Evolutionary conservation across 805 yeast species (phyloP), one percentile per base, ranked within the genome.

Genomic region (Wickerhamiella occidentalis): DNA sequence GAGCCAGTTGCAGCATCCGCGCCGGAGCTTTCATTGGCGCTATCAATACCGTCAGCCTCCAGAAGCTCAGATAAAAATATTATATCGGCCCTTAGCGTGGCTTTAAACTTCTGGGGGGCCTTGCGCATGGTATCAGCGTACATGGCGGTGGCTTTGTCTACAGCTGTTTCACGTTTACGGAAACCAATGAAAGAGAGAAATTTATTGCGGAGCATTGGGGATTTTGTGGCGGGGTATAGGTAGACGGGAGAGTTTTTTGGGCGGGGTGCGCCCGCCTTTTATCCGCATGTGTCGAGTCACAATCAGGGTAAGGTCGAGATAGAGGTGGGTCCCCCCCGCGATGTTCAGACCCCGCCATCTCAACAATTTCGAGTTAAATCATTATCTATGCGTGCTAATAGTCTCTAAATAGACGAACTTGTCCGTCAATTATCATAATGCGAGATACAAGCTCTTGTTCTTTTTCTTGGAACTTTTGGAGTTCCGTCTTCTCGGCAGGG

Each of bases 401-500:
- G 40, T 68, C 70, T 17, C 68, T 51, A 54, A 69, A 68, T 13
- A 69, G 58, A 23, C 69, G 52, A 7, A 68, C 68, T 38, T 66
- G 56, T 12, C 61, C 51, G 46, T 69, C 72, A 21, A 68, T 50
- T 47, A 68, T 40, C 46, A 49, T 45, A 41, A 67, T 52, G 50
- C 61, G 66, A 6, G 55, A 60, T 48, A 65, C 45, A 17, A 68
- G 54, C 40, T 52, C 56, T 40, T 60, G 64, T 55, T 69, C 72
- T 8, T 51, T 48, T n/a, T 37, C 42, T 15, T 56, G 36, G 54
- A 83, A 73, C 54, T 70, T 69, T 50, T 77, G 76, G 56, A 87
- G 68, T 55, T 85, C 90, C 50, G 77, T 74, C 55, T 84, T 68
- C 64, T 90, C 98, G 44, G 80, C 75, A 18, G 82, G 80, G 36